Evolutionary conservation across 1,139 yeast genomes (phyloP).

Genomic region (Arxiozyma telluris): DNA sequence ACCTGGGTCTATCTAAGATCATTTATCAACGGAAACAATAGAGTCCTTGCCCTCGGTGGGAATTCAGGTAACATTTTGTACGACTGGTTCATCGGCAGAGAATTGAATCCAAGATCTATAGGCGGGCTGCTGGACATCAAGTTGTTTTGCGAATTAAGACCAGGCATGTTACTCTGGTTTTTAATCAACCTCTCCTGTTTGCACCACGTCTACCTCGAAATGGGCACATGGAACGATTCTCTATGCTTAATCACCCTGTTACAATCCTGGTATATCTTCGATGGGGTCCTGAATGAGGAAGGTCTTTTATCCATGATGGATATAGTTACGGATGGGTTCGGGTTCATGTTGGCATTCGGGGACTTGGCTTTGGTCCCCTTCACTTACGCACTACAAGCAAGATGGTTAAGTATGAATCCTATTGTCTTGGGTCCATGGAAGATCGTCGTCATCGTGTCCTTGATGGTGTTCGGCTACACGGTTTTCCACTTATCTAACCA

Average conservation of each 20-base stretch:
- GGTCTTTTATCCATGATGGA: slow-evolving; percentile 93
- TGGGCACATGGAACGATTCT: slow-evolving; percentile 45
- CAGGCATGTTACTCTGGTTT: slow-evolving; percentile 86
- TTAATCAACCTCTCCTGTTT: slow-evolving; percentile 68
- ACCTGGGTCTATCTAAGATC: slow-evolving; percentile 58
- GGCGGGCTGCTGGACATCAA: slow-evolving; percentile 79
- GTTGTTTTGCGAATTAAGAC: slow-evolving; percentile 86
- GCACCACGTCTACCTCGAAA: slow-evolving; percentile 61
- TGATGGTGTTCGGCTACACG: slow-evolving; percentile 58
- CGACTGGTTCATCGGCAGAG: slow-evolving; percentile 97
- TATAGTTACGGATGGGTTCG: slow-evolving; percentile 92
- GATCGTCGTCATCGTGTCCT: slow-evolving; percentile 33
- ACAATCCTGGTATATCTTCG: slow-evolving; percentile 78
- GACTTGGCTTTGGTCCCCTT: slow-evolving; percentile 93
- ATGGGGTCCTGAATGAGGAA: slow-evolving; percentile 85
- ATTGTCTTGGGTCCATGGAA: slow-evolving; percentile 44
- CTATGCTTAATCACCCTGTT: slow-evolving; percentile 57
- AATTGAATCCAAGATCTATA: slow-evolving; percentile 68
- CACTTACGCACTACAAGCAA: slow-evolving; percentile 76
- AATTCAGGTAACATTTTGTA: slow-evolving; percentile 67
- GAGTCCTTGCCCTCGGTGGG: slow-evolving; percentile 73
- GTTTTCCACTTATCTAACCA: slow-evolving; percentile 78
- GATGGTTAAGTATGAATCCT: slow-evolving; percentile 65
- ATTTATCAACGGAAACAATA: slow-evolving; percentile 44
- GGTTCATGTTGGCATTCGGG: slow-evolving; percentile 91